phyloP scores from a whole-genome alignment of 441 rosid genomes.

The Omphalea diandra region DNA sequence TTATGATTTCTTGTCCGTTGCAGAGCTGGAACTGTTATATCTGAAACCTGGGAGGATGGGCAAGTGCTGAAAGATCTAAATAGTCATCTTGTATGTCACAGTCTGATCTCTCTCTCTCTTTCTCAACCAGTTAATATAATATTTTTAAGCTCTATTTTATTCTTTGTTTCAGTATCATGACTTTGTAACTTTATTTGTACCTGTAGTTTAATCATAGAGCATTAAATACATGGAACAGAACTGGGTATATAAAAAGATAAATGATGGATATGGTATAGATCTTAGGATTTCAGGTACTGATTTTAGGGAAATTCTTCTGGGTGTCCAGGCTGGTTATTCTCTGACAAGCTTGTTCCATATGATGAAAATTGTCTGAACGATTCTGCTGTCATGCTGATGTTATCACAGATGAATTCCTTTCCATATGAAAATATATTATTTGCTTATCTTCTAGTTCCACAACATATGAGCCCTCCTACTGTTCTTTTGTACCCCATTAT shows the following conservation, averaged over 20 bases:
- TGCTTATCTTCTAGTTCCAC: neutral
- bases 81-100: conserved; percentile 71
- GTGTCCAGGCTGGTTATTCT: too few species aligned
- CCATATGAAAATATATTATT: neutral
- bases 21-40: conserved; percentile 97
- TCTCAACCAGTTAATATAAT: neutral
- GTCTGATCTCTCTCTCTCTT: conserved; percentile 4
- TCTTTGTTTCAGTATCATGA: neutral
- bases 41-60: conserved; percentile 99
- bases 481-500: neutral
- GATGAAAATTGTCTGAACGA: too few species aligned
- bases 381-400: neutral
- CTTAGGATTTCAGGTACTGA: neutral
- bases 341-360: too few species aligned
- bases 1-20: conserved; percentile 27
- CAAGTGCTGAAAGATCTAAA: conserved; percentile 92
- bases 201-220: neutral
- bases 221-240: neutral
- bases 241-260: neutral
- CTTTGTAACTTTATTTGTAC: neutral
- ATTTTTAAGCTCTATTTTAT: neutral
- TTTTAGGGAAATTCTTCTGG: neutral
- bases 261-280: neutral
- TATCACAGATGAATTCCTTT: neutral
- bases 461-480: neutral